Conservation (phyloP, 306 rosid genomes). For the Lathyrus oleraceus region DNA sequence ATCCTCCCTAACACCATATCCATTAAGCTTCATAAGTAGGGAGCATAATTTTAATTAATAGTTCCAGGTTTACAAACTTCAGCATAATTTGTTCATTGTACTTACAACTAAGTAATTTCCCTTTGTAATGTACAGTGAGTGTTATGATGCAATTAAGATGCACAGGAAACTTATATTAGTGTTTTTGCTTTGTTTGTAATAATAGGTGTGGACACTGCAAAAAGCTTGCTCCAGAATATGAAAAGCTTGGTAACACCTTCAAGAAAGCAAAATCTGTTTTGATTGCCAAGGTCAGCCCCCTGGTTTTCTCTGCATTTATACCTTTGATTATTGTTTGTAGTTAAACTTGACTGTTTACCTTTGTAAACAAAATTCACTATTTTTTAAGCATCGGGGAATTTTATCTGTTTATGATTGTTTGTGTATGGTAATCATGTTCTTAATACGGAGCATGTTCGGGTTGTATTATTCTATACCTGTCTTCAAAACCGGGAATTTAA, state of each 20-base stretch:
- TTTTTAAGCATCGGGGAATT: background rate
- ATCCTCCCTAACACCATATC: background rate
- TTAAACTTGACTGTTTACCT: background rate
- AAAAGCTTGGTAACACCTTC: conserved; percentile 80
- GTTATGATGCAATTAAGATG: background rate
- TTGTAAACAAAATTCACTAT: background rate
- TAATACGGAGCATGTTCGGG: conserved; percentile 9
- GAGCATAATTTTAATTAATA: conserved; percentile 1
- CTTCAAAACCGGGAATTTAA: background rate
- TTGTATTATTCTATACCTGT: background rate
- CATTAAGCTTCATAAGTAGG: background rate
- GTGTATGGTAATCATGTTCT: background rate
- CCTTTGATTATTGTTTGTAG: conserved; percentile 12
- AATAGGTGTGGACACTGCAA: conserved; percentile 99
- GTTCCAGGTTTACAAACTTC: background rate
- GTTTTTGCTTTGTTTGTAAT: background rate
- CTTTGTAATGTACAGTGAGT: background rate
- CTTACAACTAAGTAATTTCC: background rate
- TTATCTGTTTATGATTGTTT: conserved; percentile 10
- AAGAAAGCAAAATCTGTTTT: conserved; percentile 82
- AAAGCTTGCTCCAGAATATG: conserved; percentile 97
- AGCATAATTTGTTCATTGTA: background rate
- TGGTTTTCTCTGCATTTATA: background rate
- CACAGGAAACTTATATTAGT: background rate
- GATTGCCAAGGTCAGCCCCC: conserved; percentile 75